Evolutionary conservation across 2,329 filamentous ascomycete genomes (phyloP).

Genomic region (Chrysoporthe cubensis): DNA sequence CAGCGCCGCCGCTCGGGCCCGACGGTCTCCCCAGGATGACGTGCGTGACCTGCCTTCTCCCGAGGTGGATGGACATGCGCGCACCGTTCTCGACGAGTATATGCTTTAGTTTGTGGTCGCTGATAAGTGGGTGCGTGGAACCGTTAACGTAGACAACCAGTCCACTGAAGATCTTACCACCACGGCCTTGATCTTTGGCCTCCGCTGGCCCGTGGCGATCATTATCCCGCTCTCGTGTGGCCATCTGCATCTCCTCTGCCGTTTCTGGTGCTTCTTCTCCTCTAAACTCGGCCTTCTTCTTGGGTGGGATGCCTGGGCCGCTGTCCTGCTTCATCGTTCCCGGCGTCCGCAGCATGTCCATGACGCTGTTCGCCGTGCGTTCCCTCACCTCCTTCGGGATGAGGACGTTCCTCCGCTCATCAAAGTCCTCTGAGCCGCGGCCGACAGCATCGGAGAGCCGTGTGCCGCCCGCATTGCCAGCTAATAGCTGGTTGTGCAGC

Average conservation of each 20-base stretch:
- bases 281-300: background rate
- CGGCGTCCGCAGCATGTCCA: slow-evolving; percentile 57
- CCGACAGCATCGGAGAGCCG: slow-evolving; percentile 69
- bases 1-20: slow-evolving; percentile 55
- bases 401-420: slow-evolving; percentile 47
- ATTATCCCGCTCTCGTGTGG: slow-evolving; percentile 33
- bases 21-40: slow-evolving; percentile 74
- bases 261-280: slow-evolving; percentile 12
- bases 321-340: slow-evolving; percentile 43
- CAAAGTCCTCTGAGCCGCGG: slow-evolving; percentile 61
- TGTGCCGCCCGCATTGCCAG: slow-evolving; percentile 59
- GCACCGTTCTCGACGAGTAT: slow-evolving; percentile 77
- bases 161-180: slow-evolving; percentile 65
- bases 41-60: slow-evolving; percentile 78
- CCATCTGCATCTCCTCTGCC: slow-evolving; percentile 33
- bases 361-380: slow-evolving; percentile 49
- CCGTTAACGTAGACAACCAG: slow-evolving; percentile 86
- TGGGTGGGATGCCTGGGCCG: slow-evolving; percentile 20
- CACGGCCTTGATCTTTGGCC: slow-evolving; percentile 44
- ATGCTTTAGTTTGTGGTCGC: slow-evolving; percentile 84
- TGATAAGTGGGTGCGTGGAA: slow-evolving; percentile 78
- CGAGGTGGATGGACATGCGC: slow-evolving; percentile 69
- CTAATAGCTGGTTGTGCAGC: slow-evolving; percentile 69
- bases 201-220: slow-evolving; percentile 39
- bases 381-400: slow-evolving; percentile 48